Evolutionary conservation across 352 stramenopile genomes (phyloP).

Genomic region (Pythium insidiosum): DNA sequence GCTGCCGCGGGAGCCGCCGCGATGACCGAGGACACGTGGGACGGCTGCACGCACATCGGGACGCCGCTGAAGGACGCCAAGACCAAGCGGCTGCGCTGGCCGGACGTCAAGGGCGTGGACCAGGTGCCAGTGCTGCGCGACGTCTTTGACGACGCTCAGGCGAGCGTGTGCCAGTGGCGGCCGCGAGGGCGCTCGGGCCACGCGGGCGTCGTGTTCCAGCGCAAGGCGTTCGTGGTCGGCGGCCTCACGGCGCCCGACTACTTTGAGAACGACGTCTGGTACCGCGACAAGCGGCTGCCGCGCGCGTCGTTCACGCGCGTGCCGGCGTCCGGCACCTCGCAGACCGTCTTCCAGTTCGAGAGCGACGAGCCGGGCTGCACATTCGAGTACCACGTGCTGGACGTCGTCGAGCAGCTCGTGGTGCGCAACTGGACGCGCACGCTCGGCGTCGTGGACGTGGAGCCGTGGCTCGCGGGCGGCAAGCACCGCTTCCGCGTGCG

Average conservation of each 20-base stretch:
- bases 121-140: constrained; percentile 56
- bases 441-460: constrained; percentile 31
- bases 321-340: constrained; percentile 38
- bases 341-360: constrained; percentile 84
- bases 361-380: constrained; percentile 83
- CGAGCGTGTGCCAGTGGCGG: constrained; percentile 56
- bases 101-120: constrained; percentile 51
- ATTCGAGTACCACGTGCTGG: constrained; percentile 91
- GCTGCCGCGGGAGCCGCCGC: constrained; percentile 5
- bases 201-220: constrained; percentile 63
- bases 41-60: constrained; percentile 51
- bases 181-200: constrained; percentile 54
- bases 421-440: constrained; percentile 68
- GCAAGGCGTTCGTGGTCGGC: constrained; percentile 66
- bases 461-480: constrained; percentile 64
- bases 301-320: constrained; percentile 41
- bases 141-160: constrained; percentile 54
- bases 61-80: constrained; percentile 23
- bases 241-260: constrained; percentile 51
- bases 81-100: constrained; percentile 42
- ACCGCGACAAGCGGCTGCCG: constrained; percentile 45
- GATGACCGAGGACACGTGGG: constrained; percentile 26
- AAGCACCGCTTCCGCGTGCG: constrained; percentile 88
- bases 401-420: constrained; percentile 80
- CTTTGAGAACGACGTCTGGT: constrained; percentile 87